Base-by-base conservation (phyloP, 1,284 basidiomycete species). In the Moesziomyces aphidis region DNA sequence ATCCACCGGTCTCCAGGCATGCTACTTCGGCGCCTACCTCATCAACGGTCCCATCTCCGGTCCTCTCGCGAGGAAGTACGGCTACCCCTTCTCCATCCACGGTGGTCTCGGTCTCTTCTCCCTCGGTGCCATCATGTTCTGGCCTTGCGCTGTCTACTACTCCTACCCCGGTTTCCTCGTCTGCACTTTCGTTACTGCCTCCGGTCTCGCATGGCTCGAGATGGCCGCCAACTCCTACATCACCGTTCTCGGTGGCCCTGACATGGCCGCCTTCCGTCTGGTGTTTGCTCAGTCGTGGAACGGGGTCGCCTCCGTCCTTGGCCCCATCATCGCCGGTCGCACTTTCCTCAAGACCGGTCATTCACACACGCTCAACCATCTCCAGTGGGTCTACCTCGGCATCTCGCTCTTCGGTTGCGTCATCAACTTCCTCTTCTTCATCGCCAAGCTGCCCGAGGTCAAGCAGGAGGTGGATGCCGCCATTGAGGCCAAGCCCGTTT, bases 221-320 rank as follows among this genome's bases (percentile, higher is more conserved):
- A 90, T 91, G 23, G 89, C 90, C 0, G 92, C 92, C 61, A 93
- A 93, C 86, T 91, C 90, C 19, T 93, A 93, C 86, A 90, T 93
- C 66, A 86, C 91, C 7, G 86, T 87, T 68, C 86, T 91, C 55
- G 91, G 90, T 43, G 15, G 39, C 7, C 89, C 90, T 24, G 89
- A 89, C 76, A 89, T 90, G 80, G 92, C 92, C 52, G 90, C 91
- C 10, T 90, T 91, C 81, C 89, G 92, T 48, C 88, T 94, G 42
- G 92, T 93, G 81, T 91, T 93, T 81, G 91, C 90, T 55, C 92
- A 93, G 85, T 90, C 91, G 2, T 93, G 92, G 86, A 91, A 93
- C 83, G 91, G 92, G 50, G 87, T 93, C 43, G 92, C 91, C 0
- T 89, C 90, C 0, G 92, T 93, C 79, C 87, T 90, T 23, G 92